phyloP scores from a whole-genome alignment of 139 green algal species.

The Nannochloris sp. region DNA sequence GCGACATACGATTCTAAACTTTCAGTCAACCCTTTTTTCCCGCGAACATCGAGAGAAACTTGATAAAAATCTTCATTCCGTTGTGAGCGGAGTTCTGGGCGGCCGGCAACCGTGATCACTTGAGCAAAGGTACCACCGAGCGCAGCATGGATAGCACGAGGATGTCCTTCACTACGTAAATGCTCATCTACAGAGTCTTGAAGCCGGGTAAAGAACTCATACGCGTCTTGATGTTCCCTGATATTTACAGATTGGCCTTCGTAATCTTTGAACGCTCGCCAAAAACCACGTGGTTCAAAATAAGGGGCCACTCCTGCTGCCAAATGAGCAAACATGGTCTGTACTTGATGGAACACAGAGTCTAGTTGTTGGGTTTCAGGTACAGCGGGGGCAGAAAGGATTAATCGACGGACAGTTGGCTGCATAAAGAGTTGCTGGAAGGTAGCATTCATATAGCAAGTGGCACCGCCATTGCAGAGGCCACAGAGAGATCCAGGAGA shows the following conservation, averaged over 20 bases:
- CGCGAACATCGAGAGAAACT: constrained; percentile 51
- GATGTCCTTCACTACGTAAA: constrained; percentile 31
- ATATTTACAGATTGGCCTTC: constrained; percentile 78
- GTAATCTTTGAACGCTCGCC: constrained; percentile 80
- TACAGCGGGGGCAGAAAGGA: constrained; percentile 52
- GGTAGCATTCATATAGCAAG: constrained; percentile 94
- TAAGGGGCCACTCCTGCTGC: constrained; percentile 30
- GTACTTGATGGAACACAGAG: constrained; percentile 59
- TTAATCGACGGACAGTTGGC: constrained; percentile 54
- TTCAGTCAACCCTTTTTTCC: constrained; percentile 61
- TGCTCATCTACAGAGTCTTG: constrained; percentile 67
- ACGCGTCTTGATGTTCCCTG: constrained; percentile 86
- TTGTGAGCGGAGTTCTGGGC: constrained; percentile 26
- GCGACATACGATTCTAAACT: constrained; percentile 62
- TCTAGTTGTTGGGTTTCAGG: constrained; percentile 23
- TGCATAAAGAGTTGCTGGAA: constrained; percentile 96
- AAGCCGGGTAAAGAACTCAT: constrained; percentile 83
- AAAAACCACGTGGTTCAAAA: constrained; percentile 61
- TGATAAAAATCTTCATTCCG: constrained; percentile 78
- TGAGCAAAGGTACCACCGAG: constrained; percentile 76
- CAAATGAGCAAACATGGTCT: constrained; percentile 72
- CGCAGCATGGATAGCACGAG: constrained; percentile 49
- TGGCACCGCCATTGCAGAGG: constrained; percentile 75
- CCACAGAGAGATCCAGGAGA: constrained; percentile 15
- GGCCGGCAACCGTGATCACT: constrained; percentile 38